phyloP scores from a whole-genome alignment of 2,329 filamentous ascomycete species.

The Bipolaris victoriae region DNA sequence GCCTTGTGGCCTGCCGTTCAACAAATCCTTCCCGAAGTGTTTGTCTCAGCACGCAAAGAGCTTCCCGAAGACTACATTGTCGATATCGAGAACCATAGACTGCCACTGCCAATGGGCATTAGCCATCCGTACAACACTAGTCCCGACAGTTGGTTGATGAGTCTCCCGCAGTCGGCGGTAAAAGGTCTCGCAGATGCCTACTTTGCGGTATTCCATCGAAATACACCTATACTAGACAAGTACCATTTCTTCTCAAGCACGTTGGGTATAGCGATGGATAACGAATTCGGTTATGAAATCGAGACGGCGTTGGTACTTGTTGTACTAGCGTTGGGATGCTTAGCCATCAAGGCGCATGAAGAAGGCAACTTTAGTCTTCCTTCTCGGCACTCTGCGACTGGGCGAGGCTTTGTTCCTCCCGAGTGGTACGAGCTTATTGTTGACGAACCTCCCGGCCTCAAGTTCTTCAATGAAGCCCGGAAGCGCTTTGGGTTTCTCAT shows the following conservation, averaged over 20 bases:
- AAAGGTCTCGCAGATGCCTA: constrained; percentile 61
- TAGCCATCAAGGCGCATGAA: constrained; percentile 57
- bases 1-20: constrained; percentile 57
- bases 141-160: constrained; percentile 53
- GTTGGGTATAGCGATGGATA: constrained; percentile 56
- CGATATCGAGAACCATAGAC: constrained; percentile 56
- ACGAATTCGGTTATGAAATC: constrained; percentile 58
- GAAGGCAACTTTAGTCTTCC: constrained; percentile 57
- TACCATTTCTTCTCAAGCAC: constrained; percentile 59
- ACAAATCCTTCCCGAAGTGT: constrained; percentile 51
- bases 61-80: constrained; percentile 59
- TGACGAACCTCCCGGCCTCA: constrained; percentile 54
- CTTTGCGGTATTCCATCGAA: constrained; percentile 62
- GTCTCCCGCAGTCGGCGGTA: constrained; percentile 56
- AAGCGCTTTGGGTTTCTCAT: constrained; percentile 60
- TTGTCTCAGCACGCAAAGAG: constrained; percentile 47
- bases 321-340: constrained; percentile 59
- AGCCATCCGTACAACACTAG: constrained; percentile 44
- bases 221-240: constrained; percentile 60
- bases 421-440: constrained; percentile 46
- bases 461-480: constrained; percentile 62
- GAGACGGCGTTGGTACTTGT: constrained; percentile 60
- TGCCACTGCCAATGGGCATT: constrained; percentile 51
- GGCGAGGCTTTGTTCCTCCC: constrained; percentile 33
- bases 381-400: constrained; percentile 29